Evolutionary conservation across 306 rosid species (phyloP).

Genomic region (Astragalus glycyphyllos): DNA sequence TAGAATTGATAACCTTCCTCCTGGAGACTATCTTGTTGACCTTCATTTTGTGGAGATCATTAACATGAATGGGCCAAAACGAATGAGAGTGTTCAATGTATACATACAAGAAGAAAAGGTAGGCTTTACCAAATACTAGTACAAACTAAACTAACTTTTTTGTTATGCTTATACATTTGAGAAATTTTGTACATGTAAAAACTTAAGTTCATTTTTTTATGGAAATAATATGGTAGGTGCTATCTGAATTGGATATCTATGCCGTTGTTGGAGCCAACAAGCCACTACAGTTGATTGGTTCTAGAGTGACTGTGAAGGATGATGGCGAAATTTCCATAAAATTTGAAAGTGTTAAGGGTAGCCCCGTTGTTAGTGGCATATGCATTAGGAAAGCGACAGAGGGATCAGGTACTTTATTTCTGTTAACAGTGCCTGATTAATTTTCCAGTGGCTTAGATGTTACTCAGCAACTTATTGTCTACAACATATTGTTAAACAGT

Average conservation of each 20-base stretch:
- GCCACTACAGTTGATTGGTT: conserved; percentile 69
- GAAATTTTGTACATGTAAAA: conserved; percentile 15
- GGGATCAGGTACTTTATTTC: conserved; percentile 53
- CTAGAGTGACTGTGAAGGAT: conserved; percentile 68
- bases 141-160: not conserved
- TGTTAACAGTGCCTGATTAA: conserved; percentile 20
- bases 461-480: conserved; percentile 27
- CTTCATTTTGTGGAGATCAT: conserved; percentile 85
- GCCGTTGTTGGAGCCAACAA: conserved; percentile 84
- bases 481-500: conserved; percentile 52
- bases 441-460: conserved; percentile 13
- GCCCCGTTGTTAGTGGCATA: conserved; percentile 81
- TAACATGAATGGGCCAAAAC: conserved; percentile 83
- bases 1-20: conserved; percentile 63
- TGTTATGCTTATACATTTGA: conserved; percentile 15
- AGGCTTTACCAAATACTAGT: conserved; percentile 32
- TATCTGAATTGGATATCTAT: conserved; percentile 78
- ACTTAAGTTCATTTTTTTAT: conserved; percentile 2
- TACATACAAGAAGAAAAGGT: conserved; percentile 84
- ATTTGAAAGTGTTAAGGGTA: conserved; percentile 82
- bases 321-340: conserved; percentile 62
- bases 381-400: conserved; percentile 66
- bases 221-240: conserved; percentile 59
- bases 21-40: conserved; percentile 74
- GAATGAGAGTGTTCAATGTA: conserved; percentile 80